phyloP scores from a whole-genome alignment of 768 basidiomycete genomes.

The Auriculariales sp. region DNA sequence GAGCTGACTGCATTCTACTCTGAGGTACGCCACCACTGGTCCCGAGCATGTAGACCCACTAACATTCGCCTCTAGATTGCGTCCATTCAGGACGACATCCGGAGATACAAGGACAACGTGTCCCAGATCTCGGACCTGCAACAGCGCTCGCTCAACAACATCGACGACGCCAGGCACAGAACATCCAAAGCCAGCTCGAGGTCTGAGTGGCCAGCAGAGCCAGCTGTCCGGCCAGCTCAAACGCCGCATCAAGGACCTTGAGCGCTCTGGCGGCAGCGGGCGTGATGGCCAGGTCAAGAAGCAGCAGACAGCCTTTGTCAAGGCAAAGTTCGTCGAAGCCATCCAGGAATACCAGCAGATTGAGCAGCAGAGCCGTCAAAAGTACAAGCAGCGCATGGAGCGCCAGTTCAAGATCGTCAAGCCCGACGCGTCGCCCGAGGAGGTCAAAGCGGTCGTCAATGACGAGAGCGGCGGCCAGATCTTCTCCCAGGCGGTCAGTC shows the following conservation, averaged over 20 bases:
- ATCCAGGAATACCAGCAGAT: conserved; percentile 15
- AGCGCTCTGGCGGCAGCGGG: conserved; percentile 49
- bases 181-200: conserved; percentile 44
- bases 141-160: conserved; percentile 58
- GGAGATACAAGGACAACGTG: conserved; percentile 56
- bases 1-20: not conserved
- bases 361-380: conserved; percentile 12
- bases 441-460: conserved; percentile 58
- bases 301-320: conserved; percentile 44
- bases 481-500: conserved; percentile 57
- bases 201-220: conserved; percentile 43
- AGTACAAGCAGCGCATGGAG: conserved; percentile 12
- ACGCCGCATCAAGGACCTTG: conserved; percentile 42
- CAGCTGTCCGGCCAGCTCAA: conserved; percentile 42
- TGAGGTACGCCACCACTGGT: not conserved
- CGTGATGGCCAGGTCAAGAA: conserved; percentile 52
- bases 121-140: conserved; percentile 56
- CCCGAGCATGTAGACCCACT: not conserved
- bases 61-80: conserved; percentile 37
- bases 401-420: conserved; percentile 17
- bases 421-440: conserved; percentile 59
- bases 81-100: conserved; percentile 55
- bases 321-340: conserved; percentile 13
- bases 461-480: conserved; percentile 57
- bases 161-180: conserved; percentile 55